Evolutionary conservation across 257 asterid species (phyloP).

Genomic region (Plantago major): DNA sequence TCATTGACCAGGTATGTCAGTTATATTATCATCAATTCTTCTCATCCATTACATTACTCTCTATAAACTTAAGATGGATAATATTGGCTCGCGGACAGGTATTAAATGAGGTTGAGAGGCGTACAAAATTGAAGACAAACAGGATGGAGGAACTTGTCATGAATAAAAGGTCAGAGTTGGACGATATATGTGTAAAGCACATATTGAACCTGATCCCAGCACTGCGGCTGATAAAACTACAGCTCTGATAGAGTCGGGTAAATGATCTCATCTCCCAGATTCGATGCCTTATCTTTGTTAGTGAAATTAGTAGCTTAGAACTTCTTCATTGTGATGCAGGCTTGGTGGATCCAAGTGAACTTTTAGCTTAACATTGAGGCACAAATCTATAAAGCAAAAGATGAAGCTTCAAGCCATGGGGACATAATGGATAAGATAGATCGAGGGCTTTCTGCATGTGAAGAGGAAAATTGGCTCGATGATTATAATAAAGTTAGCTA

Average conservation of each 20-base stretch:
- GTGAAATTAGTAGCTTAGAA: slow-evolving; percentile 13
- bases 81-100: slow-evolving; percentile 34
- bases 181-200: slow-evolving; percentile 69
- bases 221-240: slow-evolving; percentile 80
- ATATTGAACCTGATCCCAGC: slow-evolving; percentile 82
- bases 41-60: slow-evolving; percentile 10
- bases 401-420: slow-evolving; percentile 76
- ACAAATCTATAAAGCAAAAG: slow-evolving; percentile 64
- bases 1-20: slow-evolving; percentile 60
- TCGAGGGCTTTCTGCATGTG: slow-evolving; percentile 92
- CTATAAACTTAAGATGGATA: background rate
- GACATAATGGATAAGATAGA: slow-evolving; percentile 80
- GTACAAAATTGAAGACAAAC: slow-evolving; percentile 71
- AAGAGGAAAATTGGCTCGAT: slow-evolving; percentile 96
- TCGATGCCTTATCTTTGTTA: background rate
- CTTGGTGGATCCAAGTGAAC: slow-evolving; percentile 89
- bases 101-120: slow-evolving; percentile 81
- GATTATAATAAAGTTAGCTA: slow-evolving; percentile 68
- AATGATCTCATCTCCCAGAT: slow-evolving; percentile 14
- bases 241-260: slow-evolving; percentile 95
- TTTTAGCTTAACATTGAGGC: slow-evolving; percentile 76
- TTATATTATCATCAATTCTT: slow-evolving; percentile 1
- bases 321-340: slow-evolving; percentile 44
- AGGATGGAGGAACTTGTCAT: slow-evolving; percentile 88
- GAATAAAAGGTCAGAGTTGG: slow-evolving; percentile 82